These are phyloP conservation scores for Fusarium bactridioides DNA, from an alignment of 2,329 filamentous ascomycete genomes.

Conservation along the genomic window DNA sequence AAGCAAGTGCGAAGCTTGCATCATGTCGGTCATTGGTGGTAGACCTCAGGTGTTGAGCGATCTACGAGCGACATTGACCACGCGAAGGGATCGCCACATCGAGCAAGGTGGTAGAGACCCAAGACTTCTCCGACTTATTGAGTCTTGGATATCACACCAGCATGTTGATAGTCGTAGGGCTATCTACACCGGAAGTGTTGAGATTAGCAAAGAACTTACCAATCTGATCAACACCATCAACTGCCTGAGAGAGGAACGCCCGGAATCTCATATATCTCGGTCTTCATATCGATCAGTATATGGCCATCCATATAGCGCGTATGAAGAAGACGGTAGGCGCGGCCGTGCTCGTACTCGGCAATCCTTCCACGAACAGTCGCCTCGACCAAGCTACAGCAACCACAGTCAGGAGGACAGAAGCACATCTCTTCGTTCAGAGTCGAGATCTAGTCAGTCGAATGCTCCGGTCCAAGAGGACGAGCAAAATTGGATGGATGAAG, in stretches of 20 bases:
- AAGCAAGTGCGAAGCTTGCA: conserved; percentile 60
- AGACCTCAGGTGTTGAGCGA: conserved; percentile 53
- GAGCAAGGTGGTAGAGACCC: conserved; percentile 37
- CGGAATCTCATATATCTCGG: background rate
- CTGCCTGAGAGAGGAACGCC: background rate
- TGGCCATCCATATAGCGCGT: background rate
- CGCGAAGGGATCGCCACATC: conserved; percentile 43
- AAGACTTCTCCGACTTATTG: conserved; percentile 50
- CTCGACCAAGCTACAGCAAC: background rate
- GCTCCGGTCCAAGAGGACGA: background rate
- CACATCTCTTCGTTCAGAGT: background rate
- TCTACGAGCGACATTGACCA: conserved; percentile 54
- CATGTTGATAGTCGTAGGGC: conserved; percentile 3
- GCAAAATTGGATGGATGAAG: background rate
- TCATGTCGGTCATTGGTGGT: conserved; percentile 58
- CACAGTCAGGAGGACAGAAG: background rate
- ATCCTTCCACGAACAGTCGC: background rate
- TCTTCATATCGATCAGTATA: background rate
- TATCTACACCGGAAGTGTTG: conserved; percentile 14
- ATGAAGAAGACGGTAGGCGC: background rate
- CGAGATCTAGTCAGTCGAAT: background rate
- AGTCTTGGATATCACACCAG: conserved; percentile 54
- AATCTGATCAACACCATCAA: background rate
- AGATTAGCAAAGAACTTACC: conserved; percentile 16
- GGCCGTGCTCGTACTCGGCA: background rate